Conservation (phyloP, 495 filamentous ascomycete species). For the Staphylotrichum tortipilum region DNA sequence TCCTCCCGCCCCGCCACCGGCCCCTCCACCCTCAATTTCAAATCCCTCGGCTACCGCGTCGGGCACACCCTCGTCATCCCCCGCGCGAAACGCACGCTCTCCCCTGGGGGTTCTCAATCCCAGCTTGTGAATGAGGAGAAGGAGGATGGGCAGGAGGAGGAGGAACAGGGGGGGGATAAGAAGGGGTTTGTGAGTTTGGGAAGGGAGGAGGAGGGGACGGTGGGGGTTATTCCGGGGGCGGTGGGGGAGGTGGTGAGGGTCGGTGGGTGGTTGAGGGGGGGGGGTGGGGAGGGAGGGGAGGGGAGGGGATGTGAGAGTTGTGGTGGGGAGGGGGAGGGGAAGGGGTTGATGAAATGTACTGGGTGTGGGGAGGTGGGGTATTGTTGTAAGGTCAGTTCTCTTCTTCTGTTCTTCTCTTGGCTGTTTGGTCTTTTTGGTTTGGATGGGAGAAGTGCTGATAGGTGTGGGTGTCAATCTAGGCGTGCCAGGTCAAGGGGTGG, state of each 20-base stretch:
- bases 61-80: conserved; percentile 29
- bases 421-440: background rate
- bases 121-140: background rate
- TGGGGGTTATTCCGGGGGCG: conserved; percentile 21
- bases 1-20: conserved; percentile 22
- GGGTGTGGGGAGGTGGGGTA: conserved; percentile 35
- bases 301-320: conserved; percentile 30
- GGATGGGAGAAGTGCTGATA: background rate
- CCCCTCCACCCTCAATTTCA: conserved; percentile 19
- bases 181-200: conserved; percentile 27
- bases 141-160: background rate
- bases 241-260: conserved; percentile 27
- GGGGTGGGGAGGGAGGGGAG: conserved; percentile 5
- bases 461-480: conserved; percentile 22
- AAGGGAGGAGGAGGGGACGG: conserved; percentile 11
- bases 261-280: conserved; percentile 13
- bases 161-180: background rate
- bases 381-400: conserved; percentile 32
- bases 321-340: conserved; percentile 9
- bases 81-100: conserved; percentile 21
- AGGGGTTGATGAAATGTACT: conserved; percentile 29
- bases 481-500: conserved; percentile 37
- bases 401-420: background rate
- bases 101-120: background rate
- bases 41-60: conserved; percentile 22